Percentiles rank a stretch among this genome's conserved stretches.
Conservation (phyloP, 2,329 filamentous ascomycete genomes). For the Botrytis galanthina region DNA sequence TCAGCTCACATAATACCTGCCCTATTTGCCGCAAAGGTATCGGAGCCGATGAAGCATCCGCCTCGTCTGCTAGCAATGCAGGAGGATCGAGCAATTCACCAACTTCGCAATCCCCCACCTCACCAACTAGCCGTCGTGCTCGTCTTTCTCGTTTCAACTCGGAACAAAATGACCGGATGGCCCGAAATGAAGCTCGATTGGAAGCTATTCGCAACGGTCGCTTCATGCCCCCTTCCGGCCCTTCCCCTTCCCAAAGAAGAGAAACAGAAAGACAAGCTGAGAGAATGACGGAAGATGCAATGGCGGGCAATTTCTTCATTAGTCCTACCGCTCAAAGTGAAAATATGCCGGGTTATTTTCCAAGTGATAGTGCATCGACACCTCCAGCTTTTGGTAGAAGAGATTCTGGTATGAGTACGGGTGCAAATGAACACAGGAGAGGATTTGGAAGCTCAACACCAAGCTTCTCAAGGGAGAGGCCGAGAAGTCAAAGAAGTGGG, state of each 20-base stretch:
- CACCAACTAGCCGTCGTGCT: slow-evolving; percentile 18
- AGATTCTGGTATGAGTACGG: slow-evolving; percentile 25
- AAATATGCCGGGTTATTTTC: slow-evolving; percentile 27
- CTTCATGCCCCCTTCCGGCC: slow-evolving; percentile 25
- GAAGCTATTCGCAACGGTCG: slow-evolving; percentile 32
- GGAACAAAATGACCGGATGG: slow-evolving; percentile 16
- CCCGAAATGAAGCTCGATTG: slow-evolving; percentile 35
- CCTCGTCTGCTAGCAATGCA: slow-evolving; percentile 20
- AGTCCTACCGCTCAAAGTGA: not conserved
- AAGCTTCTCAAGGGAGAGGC: slow-evolving; percentile 21
- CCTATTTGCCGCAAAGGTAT: slow-evolving; percentile 66
- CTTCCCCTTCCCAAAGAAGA: slow-evolving; percentile 8
- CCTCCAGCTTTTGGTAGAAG: slow-evolving; percentile 19
- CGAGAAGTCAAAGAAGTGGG: slow-evolving; percentile 31
- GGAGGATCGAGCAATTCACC: slow-evolving; percentile 20
- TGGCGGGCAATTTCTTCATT: not conserved
- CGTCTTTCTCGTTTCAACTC: slow-evolving; percentile 6
- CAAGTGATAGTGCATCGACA: not conserved
- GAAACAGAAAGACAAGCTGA: not conserved
- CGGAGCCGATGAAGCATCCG: slow-evolving; percentile 26
- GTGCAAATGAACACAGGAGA: not conserved
- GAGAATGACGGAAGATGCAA: not conserved
- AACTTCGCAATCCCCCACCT: not conserved
- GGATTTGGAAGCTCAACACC: not conserved
- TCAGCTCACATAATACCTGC: slow-evolving; percentile 89